Base-by-base conservation (phyloP, 176 grass and related monocot genomes). In the Hordeum marinum region DNA sequence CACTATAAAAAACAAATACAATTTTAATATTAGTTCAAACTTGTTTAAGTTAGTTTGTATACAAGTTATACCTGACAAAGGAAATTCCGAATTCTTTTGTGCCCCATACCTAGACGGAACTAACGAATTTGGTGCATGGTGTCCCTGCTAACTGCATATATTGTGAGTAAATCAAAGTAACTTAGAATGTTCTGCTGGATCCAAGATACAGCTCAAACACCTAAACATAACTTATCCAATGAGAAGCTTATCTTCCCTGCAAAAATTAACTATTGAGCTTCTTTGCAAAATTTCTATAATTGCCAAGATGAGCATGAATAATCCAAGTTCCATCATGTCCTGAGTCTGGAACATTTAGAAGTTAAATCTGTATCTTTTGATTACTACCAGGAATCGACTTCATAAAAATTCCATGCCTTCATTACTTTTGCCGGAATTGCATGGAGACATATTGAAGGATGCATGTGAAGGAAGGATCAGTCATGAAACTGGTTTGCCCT, bases 371-470 rank as follows among this genome's bases (percentile, higher is more conserved):
- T 73, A 7, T 80, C 26, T 67, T 39, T 87, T 73, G 25, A 4
- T 57, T 23, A 77, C 48, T 64, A 36, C 82, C 60, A 88, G 91
- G 85, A 68, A 70, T 57, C 43, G 82, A 82, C 63, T 90, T 93
- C 50, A 17, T 90, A 62, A 90, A 85, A 62, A 82, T 90, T 82
- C 82, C 91, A 79, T 93, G 91, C 60, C 20, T 5, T 18, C 88
- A 88, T 90, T 90, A 82, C 40, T 93, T 88, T 90, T 93, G 91
- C 63, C 13, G 26, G 50, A 88, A 60, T 43, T 93, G 91, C 74
- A 88, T 88, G 85, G 91, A 88, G 48, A 93, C 78, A 21, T 93
- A 93, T 41, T 85, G 78, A 67, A 85, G 45, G 37, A 93, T 93
- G 72, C 88, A 93, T 85, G 88, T 93, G 8, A 75, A 75, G 24